A percentile compares a stretch with the other conserved stretches of the same genome.
Conservation (phyloP, 805 yeast species). For the Barnettozyma pratensis region DNA sequence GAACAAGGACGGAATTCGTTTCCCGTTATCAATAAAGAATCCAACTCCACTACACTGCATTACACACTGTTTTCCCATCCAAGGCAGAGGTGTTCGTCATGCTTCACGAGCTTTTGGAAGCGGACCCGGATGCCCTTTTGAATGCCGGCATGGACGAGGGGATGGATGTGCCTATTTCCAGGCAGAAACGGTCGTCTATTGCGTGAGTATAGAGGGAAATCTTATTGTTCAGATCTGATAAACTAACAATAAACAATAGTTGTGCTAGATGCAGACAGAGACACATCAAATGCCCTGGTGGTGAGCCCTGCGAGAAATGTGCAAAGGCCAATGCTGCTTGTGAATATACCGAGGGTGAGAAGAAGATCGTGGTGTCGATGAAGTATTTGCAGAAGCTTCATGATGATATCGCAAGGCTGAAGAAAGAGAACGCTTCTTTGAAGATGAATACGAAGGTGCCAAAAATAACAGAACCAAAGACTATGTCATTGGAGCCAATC, state of each 20-base stretch:
- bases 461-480: not conserved
- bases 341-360: slow-evolving; percentile 68
- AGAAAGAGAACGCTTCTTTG: slow-evolving; percentile 58
- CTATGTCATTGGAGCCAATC: not conserved
- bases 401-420: slow-evolving; percentile 58
- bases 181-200: slow-evolving; percentile 20
- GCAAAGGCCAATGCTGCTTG: slow-evolving; percentile 49
- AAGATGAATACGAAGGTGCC: slow-evolving; percentile 28
- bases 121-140: not conserved
- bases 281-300: slow-evolving; percentile 76
- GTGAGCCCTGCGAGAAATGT: slow-evolving; percentile 68
- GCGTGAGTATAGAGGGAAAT: slow-evolving; percentile 15
- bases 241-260: slow-evolving; percentile 3
- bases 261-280: slow-evolving; percentile 67
- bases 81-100: not conserved
- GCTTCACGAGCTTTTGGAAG: not conserved
- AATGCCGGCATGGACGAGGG: not conserved
- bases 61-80: no score
- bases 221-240: not conserved
- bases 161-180: slow-evolving; percentile 11
- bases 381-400: slow-evolving; percentile 63
- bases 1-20: not conserved
- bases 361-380: slow-evolving; percentile 68
- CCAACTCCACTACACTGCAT: not conserved
- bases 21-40: not conserved